These are phyloP conservation scores for Paramecium sexaurelia DNA, from an alignment of 73 alveolate species.

Conservation along the genomic window DNA sequence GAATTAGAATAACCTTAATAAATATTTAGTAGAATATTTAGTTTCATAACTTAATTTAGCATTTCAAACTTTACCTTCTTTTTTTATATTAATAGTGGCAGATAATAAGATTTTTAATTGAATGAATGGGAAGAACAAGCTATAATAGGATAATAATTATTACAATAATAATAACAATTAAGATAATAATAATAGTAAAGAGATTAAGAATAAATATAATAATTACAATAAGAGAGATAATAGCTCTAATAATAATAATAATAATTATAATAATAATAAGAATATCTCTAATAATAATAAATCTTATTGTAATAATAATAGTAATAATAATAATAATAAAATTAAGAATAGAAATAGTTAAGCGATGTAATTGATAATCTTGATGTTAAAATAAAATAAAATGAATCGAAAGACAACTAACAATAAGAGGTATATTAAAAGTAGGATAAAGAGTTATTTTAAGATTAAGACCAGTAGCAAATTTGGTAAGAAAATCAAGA, in stretches of 20 bases:
- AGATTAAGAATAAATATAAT: not conserved
- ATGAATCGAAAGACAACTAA: not conserved
- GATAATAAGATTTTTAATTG: not conserved
- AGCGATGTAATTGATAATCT: not conserved
- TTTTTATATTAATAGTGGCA: not conserved
- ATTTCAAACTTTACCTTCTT: conserved; percentile 15
- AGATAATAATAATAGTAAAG: not conserved
- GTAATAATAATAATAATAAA: not conserved
- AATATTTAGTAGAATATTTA: not conserved
- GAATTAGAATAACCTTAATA: conserved; percentile 17
- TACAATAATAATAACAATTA: conserved; percentile 1
- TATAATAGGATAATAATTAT: not conserved
- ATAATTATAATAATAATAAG: not conserved
- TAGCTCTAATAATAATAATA: not conserved
- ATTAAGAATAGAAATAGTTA: not conserved
- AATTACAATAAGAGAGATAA: not conserved
- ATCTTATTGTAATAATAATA: not conserved
- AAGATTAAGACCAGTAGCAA: too few species aligned
- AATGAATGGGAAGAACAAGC: conserved; percentile 25
- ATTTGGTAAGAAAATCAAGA: not conserved
- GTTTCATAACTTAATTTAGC: not conserved
- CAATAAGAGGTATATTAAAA: not conserved
- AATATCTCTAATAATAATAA: not conserved
- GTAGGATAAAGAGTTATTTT: not conserved
- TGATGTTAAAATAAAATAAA: not conserved